Base-by-base conservation (phyloP, 1,139 yeast species). In the Pichia sp. region DNA sequence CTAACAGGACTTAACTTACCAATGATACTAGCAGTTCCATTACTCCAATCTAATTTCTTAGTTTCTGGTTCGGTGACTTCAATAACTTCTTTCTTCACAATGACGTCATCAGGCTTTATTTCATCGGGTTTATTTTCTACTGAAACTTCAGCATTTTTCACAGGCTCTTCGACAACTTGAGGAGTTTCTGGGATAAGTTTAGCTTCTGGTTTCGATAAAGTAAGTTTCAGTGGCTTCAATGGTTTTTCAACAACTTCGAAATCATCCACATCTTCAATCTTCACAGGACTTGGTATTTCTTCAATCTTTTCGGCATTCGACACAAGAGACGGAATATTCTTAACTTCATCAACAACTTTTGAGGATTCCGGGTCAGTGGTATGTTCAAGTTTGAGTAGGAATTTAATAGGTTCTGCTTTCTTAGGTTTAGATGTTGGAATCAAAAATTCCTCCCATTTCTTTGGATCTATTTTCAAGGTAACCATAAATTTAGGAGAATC, bases 391-490 rank as follows among this genome's bases (percentile, higher is more conserved):
- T 47, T 47, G 9, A 44, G 30, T 4, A 32, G n/a, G 20, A 35
- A 15, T 9, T 34, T 15, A 12, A 20, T 4, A 6, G 6, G 2
- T 12, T 10, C 32, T 4, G 15, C 27, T 6, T 20, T 7, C 7
- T 9, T 33, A 6, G 19, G 34, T 6, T 31, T 11, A 6, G 19
- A 11, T 15, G 9, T 7, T 7, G 10, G 15, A 14, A 27, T 31
- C 9, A 44, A 17, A 32, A 41, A 28, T 8, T 27, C 17, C 38
- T 38, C 43, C 50, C 51, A 44, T 35, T 42, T 53, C 2, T 28
- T 40, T 14, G 55, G 34, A 34, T 38, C 36, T 4, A 58, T 33
- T 22, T 50, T 53, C 17, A 57, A 28, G 4, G 48, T 46, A 4
- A 58, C 57, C 20, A 42, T 34, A 28, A 12, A 38, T 2, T 38